These are phyloP conservation scores for Martiniozyma asiatica DNA, from an alignment of 1,139 yeast genomes.

Conservation along the genomic window DNA sequence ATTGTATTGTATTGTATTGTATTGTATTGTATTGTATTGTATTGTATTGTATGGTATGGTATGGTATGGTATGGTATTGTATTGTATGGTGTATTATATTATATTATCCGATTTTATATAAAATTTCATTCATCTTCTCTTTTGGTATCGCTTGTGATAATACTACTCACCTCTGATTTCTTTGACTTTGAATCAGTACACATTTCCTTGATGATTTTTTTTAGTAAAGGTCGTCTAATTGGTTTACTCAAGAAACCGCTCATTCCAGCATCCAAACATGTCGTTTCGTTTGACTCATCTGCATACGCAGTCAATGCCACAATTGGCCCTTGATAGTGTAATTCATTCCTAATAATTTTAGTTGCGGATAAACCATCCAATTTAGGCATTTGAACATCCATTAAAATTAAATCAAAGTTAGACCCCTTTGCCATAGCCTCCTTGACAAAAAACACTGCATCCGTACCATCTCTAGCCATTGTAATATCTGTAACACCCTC, in stretches of 20 bases:
- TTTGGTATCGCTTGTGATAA: no score
- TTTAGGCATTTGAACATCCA: conserved; percentile 97
- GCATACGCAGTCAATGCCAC: conserved; percentile 93
- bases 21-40: no score
- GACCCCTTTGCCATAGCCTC: conserved; percentile 22
- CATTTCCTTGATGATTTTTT: conserved; percentile 30
- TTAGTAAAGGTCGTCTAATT: conserved; percentile 55
- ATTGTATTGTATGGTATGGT: no score
- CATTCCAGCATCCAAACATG: conserved; percentile 77
- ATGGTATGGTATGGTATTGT: no score
- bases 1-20: no score
- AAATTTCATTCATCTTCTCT: no score
- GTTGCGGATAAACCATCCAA: conserved; percentile 84
- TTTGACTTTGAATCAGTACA: no score
- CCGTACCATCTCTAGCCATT: conserved; percentile 83
- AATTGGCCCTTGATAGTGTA: conserved; percentile 61
- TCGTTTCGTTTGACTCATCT: conserved; percentile 71
- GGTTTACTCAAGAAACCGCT: conserved; percentile 83
- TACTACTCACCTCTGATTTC: no score
- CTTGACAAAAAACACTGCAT: conserved; percentile 58
- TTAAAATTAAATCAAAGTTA: conserved; percentile 64
- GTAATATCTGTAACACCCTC: conserved; percentile 67
- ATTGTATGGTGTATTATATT: no score
- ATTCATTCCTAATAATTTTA: conserved; percentile 50
- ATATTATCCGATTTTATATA: no score